Evolutionary conservation across 148 eudicot genomes (phyloP).

Genomic region (Amaranthus cruentus): DNA sequence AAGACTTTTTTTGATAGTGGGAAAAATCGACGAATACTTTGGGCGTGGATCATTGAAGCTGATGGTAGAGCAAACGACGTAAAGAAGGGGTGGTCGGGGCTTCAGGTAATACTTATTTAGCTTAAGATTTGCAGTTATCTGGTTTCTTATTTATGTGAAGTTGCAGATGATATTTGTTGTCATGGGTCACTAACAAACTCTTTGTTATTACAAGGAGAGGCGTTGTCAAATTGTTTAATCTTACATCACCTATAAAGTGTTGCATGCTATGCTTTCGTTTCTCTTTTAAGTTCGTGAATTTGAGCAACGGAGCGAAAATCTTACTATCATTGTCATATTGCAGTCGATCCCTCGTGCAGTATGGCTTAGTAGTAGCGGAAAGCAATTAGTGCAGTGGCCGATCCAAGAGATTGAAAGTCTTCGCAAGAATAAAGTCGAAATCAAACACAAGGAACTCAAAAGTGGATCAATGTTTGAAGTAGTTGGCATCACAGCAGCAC

Average conservation of each 20-base stretch:
- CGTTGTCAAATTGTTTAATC: too few relatives aligned
- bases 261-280: too few relatives aligned
- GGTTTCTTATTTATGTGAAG: too few relatives aligned
- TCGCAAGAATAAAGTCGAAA: constrained; percentile 17
- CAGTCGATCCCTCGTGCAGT: constrained; percentile 41
- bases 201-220: too few relatives aligned
- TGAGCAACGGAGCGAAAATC: background rate
- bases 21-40: constrained; percentile 37
- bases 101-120: constrained; percentile 35
- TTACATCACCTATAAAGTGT: too few relatives aligned
- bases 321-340: background rate
- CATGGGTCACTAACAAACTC: background rate
- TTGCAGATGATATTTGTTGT: too few relatives aligned
- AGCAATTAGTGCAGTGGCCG: constrained; percentile 36
- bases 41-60: constrained; percentile 52
- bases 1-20: constrained; percentile 45
- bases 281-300: background rate
- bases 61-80: constrained; percentile 31
- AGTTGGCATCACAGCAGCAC: constrained; percentile 26
- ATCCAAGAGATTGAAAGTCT: constrained; percentile 29
- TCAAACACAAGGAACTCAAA: constrained; percentile 17
- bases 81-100: constrained; percentile 55
- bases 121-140: too few relatives aligned
- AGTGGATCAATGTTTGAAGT: constrained; percentile 20
- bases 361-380: constrained; percentile 38